Percentiles rank a stretch among this genome's conserved stretches.
phyloP scores from a whole-genome alignment of 2,329 filamentous ascomycete genomes.

The Penicillium freii region DNA sequence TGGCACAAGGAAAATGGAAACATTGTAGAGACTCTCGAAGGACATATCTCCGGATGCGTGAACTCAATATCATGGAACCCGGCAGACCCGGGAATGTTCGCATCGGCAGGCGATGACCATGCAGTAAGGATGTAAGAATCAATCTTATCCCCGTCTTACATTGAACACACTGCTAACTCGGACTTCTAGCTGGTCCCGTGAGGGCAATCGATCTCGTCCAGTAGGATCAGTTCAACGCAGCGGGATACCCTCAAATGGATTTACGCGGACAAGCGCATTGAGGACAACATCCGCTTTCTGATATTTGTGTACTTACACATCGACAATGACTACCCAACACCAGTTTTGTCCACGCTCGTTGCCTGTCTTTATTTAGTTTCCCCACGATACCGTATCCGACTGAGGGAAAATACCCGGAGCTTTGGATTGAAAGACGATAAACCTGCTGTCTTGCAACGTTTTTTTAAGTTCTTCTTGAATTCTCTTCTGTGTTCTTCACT shows the following conservation, averaged over 20 bases:
- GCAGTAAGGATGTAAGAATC: constrained; percentile 76
- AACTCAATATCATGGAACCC: constrained; percentile 92
- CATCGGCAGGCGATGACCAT: constrained; percentile 84
- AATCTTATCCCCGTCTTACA: background rate
- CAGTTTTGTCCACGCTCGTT: background rate
- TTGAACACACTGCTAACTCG: constrained; percentile 4
- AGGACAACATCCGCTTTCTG: constrained; percentile 39
- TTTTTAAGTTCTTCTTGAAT: constrained; percentile 3
- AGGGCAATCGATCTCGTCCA: constrained; percentile 29
- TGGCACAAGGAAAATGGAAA: constrained; percentile 85
- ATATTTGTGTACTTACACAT: constrained; percentile 5
- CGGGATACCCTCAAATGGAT: constrained; percentile 34
- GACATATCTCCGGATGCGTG: constrained; percentile 71
- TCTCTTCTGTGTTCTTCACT: background rate
- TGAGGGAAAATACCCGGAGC: constrained; percentile 6
- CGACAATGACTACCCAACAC: background rate
- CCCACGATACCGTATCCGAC: background rate
- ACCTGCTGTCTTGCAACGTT: constrained; percentile 3
- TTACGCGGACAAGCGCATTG: constrained; percentile 43
- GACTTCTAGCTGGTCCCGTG: constrained; percentile 36
- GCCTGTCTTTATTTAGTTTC: constrained; percentile 1
- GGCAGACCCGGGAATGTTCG: constrained; percentile 75
- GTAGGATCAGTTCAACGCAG: constrained; percentile 28
- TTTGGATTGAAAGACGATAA: constrained; percentile 16
- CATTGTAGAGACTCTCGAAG: constrained; percentile 72